Evolutionary conservation across 345 rosid species (phyloP).

Genomic region (Arabidopsis arenosa): DNA sequence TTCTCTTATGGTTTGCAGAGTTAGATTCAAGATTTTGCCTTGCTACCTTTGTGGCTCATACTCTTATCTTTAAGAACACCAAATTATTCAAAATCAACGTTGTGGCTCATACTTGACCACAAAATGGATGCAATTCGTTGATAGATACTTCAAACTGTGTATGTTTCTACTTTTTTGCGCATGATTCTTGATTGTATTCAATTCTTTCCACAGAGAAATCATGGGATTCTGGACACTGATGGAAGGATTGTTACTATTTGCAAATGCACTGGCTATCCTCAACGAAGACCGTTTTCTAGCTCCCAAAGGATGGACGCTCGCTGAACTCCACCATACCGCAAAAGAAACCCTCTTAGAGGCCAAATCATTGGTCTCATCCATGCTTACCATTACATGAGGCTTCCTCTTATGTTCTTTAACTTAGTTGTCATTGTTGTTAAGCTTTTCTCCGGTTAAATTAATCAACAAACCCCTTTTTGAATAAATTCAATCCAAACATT

Average conservation of each 20-base stretch:
- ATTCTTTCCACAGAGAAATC: slow-evolving; percentile 5
- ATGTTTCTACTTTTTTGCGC: background rate
- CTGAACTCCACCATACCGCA: too few relatives aligned
- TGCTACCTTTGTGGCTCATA: background rate
- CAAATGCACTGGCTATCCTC: slow-evolving; percentile 60
- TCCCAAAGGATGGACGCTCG: slow-evolving; percentile 62
- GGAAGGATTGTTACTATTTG: slow-evolving; percentile 56
- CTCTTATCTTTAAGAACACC: background rate
- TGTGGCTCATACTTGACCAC: background rate
- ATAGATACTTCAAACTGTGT: background rate
- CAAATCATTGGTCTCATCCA: too few relatives aligned
- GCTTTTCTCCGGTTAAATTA: too few relatives aligned
- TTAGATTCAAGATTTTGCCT: background rate
- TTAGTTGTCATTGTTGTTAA: too few relatives aligned
- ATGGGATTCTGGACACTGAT: slow-evolving; percentile 63
- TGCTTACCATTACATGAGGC: too few relatives aligned
- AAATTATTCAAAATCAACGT: background rate
- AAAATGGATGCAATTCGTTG: too few relatives aligned
- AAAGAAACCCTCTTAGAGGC: too few relatives aligned
- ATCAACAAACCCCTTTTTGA: too few relatives aligned
- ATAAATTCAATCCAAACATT: too few relatives aligned
- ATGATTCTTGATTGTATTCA: background rate
- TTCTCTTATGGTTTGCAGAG: too few relatives aligned
- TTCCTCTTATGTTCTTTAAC: too few relatives aligned
- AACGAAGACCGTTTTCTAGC: slow-evolving; percentile 65